Percentiles rank a stretch among this genome's conserved stretches.
These are phyloP conservation scores for Yueomyces sp. DNA, from an alignment of 1,139 yeast species.

Conservation along the genomic window DNA sequence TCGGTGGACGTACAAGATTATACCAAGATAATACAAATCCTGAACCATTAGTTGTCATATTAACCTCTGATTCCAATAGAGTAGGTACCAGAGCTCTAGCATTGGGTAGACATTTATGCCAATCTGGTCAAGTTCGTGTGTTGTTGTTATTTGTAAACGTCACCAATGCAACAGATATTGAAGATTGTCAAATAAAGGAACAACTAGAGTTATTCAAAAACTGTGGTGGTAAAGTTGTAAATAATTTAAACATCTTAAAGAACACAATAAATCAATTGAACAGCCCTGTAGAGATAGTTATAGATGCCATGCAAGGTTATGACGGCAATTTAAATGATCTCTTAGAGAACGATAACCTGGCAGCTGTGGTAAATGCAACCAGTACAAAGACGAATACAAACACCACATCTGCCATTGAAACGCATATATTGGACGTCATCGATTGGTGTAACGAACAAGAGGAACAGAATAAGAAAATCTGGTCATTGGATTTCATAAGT, in stretches of 20 bases:
- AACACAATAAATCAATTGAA: constrained; percentile 35
- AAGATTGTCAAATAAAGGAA: constrained; percentile 18
- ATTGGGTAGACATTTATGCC: constrained; percentile 58
- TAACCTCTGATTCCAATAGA: constrained; percentile 55
- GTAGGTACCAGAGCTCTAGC: constrained; percentile 71
- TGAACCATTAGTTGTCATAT: constrained; percentile 62
- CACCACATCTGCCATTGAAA: constrained; percentile 5
- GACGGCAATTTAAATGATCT: constrained; percentile 48
- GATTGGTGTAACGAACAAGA: constrained; percentile 57
- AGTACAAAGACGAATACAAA: constrained; percentile 4
- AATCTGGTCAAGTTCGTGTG: constrained; percentile 55
- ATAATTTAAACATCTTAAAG: constrained; percentile 26
- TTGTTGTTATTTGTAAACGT: constrained; percentile 24
- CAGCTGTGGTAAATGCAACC: constrained; percentile 9
- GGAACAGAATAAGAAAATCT: constrained; percentile 32
- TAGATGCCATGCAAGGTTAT: constrained; percentile 78
- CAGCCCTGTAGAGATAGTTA: constrained; percentile 63
- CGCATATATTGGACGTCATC: constrained; percentile 27
- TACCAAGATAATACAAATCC: constrained; percentile 55
- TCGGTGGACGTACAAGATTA: constrained; percentile 60
- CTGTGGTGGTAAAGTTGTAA: constrained; percentile 39
- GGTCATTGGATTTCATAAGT: constrained; percentile 72
- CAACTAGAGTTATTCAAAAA: constrained; percentile 46
- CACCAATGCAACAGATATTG: constrained; percentile 10
- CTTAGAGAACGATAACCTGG: constrained; percentile 24